Percentiles rank a stretch among this genome's conserved stretches.
phyloP scores from a whole-genome alignment of 1,139 yeast species.

The Kodamaea derodonti region DNA sequence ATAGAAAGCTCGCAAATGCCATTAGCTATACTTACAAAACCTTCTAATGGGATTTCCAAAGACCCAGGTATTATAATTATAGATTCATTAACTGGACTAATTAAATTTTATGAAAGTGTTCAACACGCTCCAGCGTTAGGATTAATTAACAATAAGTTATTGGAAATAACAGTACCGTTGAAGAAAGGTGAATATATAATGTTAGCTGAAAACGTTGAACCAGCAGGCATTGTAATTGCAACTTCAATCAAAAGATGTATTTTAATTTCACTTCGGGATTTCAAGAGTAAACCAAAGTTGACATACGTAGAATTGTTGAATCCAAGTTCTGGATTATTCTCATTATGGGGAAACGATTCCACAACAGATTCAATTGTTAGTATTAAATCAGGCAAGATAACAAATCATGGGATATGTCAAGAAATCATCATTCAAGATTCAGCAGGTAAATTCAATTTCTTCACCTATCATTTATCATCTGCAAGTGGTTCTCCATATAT shows the following conservation, averaged over 20 bases:
- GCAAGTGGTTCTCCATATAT: slow-evolving; percentile 28
- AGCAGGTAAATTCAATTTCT: slow-evolving; percentile 35
- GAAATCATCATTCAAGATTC: slow-evolving; percentile 45
- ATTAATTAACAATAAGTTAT: slow-evolving; percentile 41
- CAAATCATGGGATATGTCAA: slow-evolving; percentile 47
- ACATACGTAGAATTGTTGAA: slow-evolving; percentile 31
- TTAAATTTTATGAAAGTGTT: slow-evolving; percentile 64
- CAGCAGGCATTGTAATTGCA: slow-evolving; percentile 69
- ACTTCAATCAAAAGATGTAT: slow-evolving; percentile 70
- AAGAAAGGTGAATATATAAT: slow-evolving; percentile 54
- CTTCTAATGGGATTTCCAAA: slow-evolving; percentile 50
- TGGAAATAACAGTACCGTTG: slow-evolving; percentile 37
- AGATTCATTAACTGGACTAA: slow-evolving; percentile 50
- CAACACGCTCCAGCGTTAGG: slow-evolving; percentile 69
- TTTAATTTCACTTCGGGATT: slow-evolving; percentile 62
- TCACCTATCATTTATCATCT: slow-evolving; percentile 32
- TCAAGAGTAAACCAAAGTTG: slow-evolving; percentile 59
- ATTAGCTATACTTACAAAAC: slow-evolving; percentile 62
- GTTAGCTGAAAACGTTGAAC: slow-evolving; percentile 60
- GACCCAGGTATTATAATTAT: slow-evolving; percentile 72
- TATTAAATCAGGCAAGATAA: slow-evolving; percentile 51
- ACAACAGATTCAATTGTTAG: slow-evolving; percentile 44
- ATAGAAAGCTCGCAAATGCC: slow-evolving; percentile 30
- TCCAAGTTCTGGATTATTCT: slow-evolving; percentile 21
- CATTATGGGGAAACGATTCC: slow-evolving; percentile 26